Conservation (phyloP, 2,329 filamentous ascomycete species). For the Teratosphaeria viscida region DNA sequence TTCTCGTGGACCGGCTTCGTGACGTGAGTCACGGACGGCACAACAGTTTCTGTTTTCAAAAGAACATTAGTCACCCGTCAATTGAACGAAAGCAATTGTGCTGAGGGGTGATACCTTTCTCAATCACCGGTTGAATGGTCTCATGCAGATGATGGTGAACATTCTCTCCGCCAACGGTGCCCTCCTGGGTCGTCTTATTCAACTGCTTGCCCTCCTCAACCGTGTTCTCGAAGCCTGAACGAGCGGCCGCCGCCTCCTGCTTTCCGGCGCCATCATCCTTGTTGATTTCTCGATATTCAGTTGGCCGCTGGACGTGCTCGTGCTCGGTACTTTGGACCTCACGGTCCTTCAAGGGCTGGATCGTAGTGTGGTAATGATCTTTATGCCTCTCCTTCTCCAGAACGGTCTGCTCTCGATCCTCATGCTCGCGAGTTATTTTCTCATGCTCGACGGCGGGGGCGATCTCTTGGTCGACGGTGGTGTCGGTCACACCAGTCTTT, state of each 20-base stretch:
- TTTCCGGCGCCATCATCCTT: slow-evolving; percentile 14
- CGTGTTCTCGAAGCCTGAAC: slow-evolving; percentile 10
- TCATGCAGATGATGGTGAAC: slow-evolving; percentile 20
- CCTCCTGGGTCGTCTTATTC: slow-evolving; percentile 9
- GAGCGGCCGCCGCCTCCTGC: slow-evolving; percentile 11
- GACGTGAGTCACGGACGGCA: slow-evolving; percentile 15
- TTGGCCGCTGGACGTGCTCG: slow-evolving; percentile 9
- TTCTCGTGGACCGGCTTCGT: slow-evolving; percentile 17
- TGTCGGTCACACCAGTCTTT: slow-evolving; percentile 6
- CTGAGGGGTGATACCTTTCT: slow-evolving; percentile 12
- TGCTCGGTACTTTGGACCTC: slow-evolving; percentile 13
- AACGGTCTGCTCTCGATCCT: slow-evolving; percentile 6
- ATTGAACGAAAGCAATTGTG: neutral
- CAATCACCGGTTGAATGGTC: slow-evolving; percentile 18
- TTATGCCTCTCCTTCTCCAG: slow-evolving; percentile 11
- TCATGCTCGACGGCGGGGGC: slow-evolving; percentile 16
- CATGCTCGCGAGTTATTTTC: slow-evolving; percentile 5
- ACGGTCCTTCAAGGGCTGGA: slow-evolving; percentile 14
- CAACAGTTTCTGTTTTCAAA: slow-evolving; percentile 9
- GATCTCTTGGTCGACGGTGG: slow-evolving; percentile 10
- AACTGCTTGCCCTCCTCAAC: slow-evolving; percentile 7
- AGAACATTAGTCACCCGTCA: neutral
- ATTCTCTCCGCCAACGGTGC: slow-evolving; percentile 11
- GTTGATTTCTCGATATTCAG: slow-evolving; percentile 11
- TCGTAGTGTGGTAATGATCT: slow-evolving; percentile 20